Conservation (phyloP, 2,329 filamentous ascomycete genomes). For the Fusarium compactum region DNA sequence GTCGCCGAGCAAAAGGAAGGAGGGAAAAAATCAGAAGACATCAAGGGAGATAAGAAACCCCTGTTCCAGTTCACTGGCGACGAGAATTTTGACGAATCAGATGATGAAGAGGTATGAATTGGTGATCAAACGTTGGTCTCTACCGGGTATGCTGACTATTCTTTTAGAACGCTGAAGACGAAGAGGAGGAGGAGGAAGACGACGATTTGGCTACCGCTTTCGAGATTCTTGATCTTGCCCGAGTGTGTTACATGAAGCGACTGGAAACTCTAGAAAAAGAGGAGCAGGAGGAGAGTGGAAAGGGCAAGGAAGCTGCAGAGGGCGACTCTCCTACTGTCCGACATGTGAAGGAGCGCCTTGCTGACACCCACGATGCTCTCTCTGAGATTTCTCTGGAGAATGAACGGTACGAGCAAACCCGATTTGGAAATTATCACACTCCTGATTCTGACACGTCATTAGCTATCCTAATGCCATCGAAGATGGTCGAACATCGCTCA, state of each 20-base stretch:
- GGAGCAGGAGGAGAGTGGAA: slow-evolving; percentile 52
- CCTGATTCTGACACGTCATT: slow-evolving; percentile 20
- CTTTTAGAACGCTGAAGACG: slow-evolving; percentile 53
- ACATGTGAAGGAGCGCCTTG: slow-evolving; percentile 85
- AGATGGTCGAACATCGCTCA: slow-evolving; percentile 82
- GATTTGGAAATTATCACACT: not conserved
- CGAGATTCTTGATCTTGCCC: slow-evolving; percentile 85
- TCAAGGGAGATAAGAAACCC: slow-evolving; percentile 71
- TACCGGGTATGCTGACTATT: slow-evolving; percentile 19
- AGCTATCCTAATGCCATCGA: slow-evolving; percentile 87
- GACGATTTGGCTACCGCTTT: slow-evolving; percentile 85
- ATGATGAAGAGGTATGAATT: slow-evolving; percentile 71
- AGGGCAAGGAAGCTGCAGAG: slow-evolving; percentile 58
- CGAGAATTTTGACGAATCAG: slow-evolving; percentile 89
- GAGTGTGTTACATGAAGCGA: slow-evolving; percentile 71
- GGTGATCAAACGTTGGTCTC: not conserved
- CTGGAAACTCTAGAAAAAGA: slow-evolving; percentile 57
- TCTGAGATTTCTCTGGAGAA: slow-evolving; percentile 98
- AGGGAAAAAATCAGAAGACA: slow-evolving; percentile 55
- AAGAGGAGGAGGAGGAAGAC: slow-evolving; percentile 69
- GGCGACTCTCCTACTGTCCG: slow-evolving; percentile 58
- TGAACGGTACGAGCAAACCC: slow-evolving; percentile 69
- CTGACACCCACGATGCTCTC: slow-evolving; percentile 93
- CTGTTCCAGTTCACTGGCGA: slow-evolving; percentile 94
- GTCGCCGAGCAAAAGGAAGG: slow-evolving; percentile 60